Percentiles rank a stretch among this genome's conserved stretches.
phyloP scores from a whole-genome alignment of 2,329 filamentous ascomycete species.

The Calonectria ilicicola region DNA sequence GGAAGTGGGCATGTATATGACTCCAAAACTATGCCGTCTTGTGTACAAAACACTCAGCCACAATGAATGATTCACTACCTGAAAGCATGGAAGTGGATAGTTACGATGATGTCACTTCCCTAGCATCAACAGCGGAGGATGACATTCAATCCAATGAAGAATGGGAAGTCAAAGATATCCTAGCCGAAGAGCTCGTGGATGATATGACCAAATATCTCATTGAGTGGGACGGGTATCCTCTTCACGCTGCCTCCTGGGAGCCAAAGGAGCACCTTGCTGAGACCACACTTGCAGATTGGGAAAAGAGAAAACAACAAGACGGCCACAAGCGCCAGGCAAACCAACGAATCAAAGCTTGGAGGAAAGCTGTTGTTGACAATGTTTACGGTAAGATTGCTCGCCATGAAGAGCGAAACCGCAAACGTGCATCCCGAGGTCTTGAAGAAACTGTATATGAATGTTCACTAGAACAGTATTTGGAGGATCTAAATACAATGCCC shows the following conservation, averaged over 20 bases:
- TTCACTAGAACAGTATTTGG: slow-evolving; percentile 37
- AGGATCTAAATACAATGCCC: slow-evolving; percentile 28
- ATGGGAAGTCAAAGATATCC: slow-evolving; percentile 64
- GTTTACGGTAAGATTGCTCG: slow-evolving; percentile 48
- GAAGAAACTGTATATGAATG: slow-evolving; percentile 35
- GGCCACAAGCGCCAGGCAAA: slow-evolving; percentile 46
- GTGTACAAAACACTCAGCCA: background rate
- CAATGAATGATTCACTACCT: background rate
- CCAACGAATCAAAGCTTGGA: slow-evolving; percentile 54
- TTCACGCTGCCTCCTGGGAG: slow-evolving; percentile 62
- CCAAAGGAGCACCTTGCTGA: slow-evolving; percentile 56
- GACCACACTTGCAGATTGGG: slow-evolving; percentile 57
- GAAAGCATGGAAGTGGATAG: slow-evolving; percentile 11
- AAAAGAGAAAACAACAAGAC: slow-evolving; percentile 52
- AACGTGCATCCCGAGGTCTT: slow-evolving; percentile 54
- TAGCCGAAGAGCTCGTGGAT: slow-evolving; percentile 56
- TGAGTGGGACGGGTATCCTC: slow-evolving; percentile 51
- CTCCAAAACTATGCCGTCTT: background rate
- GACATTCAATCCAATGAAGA: slow-evolving; percentile 54
- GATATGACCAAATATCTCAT: slow-evolving; percentile 48
- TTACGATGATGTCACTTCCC: slow-evolving; percentile 44
- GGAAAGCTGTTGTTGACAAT: slow-evolving; percentile 46
- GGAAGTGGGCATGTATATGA: background rate
- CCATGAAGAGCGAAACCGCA: slow-evolving; percentile 58
- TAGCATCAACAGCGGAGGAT: slow-evolving; percentile 49